These are phyloP conservation scores for Schizochytrium sp. DNA, from an alignment of 108 stramenopile genomes.

Conservation along the genomic window DNA sequence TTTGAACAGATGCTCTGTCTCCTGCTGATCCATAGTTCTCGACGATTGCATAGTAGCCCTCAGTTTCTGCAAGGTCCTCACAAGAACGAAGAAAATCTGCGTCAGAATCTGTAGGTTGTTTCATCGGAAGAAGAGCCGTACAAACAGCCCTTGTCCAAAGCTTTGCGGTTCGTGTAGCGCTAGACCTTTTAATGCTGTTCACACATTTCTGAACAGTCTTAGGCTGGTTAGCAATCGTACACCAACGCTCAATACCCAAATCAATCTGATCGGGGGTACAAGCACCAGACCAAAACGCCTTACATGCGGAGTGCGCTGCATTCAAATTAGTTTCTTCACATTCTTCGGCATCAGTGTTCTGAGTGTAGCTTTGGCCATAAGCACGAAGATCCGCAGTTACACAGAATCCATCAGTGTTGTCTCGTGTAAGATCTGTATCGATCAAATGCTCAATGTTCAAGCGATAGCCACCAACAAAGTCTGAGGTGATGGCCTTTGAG, in stretches of 20 bases:
- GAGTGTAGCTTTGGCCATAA: not conserved
- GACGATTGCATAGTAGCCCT: constrained; percentile 36
- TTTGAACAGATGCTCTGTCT: constrained; percentile 34
- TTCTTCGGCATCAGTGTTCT: too few relatives aligned
- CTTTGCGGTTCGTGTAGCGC: not conserved
- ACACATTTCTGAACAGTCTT: constrained; percentile 2
- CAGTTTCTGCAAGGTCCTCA: not conserved
- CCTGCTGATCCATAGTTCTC: not conserved
- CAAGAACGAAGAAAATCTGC: not conserved
- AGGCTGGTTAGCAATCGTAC: not conserved
- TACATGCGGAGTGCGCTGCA: not conserved
- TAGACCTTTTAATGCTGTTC: not conserved
- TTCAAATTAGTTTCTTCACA: too few relatives aligned
- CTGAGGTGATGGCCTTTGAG: not conserved
- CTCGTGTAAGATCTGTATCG: not conserved
- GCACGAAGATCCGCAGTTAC: not conserved
- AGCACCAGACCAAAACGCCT: constrained; percentile 35
- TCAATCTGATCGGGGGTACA: constrained; percentile 56
- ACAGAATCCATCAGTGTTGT: not conserved
- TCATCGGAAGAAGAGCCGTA: not conserved
- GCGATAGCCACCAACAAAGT: constrained; percentile 1
- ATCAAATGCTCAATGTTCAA: constrained; percentile 11
- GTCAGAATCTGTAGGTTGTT: not conserved
- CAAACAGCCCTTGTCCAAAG: constrained; percentile 28
- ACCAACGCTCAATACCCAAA: constrained; percentile 45